Conservation (phyloP, 108 stramenopile genomes). For the Stephanodiscus minutulus region DNA sequence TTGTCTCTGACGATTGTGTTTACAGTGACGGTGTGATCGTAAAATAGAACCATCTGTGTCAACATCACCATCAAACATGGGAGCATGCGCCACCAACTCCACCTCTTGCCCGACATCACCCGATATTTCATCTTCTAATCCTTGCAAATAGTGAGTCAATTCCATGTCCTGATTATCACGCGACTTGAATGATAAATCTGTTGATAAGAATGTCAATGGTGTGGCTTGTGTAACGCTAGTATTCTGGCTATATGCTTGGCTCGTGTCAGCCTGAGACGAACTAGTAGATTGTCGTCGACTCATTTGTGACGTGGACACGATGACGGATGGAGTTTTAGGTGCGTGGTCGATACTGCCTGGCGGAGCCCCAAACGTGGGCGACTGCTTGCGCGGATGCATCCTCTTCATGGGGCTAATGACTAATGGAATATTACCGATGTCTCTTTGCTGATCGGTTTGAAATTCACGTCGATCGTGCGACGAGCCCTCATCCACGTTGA, state of each 20-base stretch:
- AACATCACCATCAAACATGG: slow-evolving; percentile 13
- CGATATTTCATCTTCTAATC: slow-evolving; percentile 42
- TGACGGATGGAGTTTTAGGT: background rate
- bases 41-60: slow-evolving; percentile 6
- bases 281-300: background rate
- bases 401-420: slow-evolving; percentile 5
- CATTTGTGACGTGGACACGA: background rate
- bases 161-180: slow-evolving; percentile 13
- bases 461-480: slow-evolving; percentile 5
- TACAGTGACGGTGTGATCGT: background rate
- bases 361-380: background rate
- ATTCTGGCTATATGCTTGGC: background rate
- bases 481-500: slow-evolving; percentile 4
- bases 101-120: slow-evolving; percentile 50
- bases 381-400: background rate
- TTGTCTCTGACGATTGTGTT: slow-evolving; percentile 3
- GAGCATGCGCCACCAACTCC: slow-evolving; percentile 43
- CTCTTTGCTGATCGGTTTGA: background rate
- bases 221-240: slow-evolving; percentile 17
- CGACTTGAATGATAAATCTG: slow-evolving; percentile 22
- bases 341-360: background rate
- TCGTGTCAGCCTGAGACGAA: background rate
- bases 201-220: slow-evolving; percentile 30
- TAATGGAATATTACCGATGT: slow-evolving; percentile 1
- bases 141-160: slow-evolving; percentile 30